Evolutionary conservation across 2,329 filamentous ascomycete species (phyloP).

Genomic region (Lasiodiplodia sp.): DNA sequence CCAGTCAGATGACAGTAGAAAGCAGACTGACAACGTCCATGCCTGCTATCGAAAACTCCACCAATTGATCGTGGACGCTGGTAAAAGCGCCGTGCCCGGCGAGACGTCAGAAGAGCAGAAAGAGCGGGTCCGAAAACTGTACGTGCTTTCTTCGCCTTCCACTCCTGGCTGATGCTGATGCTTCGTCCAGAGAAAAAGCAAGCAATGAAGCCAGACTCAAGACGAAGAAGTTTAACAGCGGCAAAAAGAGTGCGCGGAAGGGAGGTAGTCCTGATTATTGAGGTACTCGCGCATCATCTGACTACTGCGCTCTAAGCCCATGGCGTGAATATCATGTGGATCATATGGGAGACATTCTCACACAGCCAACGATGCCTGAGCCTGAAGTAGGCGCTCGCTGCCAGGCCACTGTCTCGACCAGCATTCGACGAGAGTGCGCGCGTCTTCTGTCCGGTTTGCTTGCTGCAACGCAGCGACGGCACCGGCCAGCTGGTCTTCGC

Average conservation of each 20-base stretch:
- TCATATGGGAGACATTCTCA: background rate
- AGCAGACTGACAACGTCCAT: conserved; percentile 66
- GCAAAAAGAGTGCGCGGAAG: conserved; percentile 65
- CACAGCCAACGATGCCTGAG: conserved; percentile 4
- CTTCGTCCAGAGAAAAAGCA: conserved; percentile 56
- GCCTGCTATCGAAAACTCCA: conserved; percentile 66
- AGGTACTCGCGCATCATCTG: background rate
- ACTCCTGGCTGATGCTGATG: conserved; percentile 36
- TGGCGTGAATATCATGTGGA: background rate
- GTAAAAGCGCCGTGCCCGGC: conserved; percentile 61
- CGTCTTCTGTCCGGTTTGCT: conserved; percentile 35
- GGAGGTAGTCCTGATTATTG: conserved; percentile 35
- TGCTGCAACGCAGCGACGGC: conserved; percentile 12
- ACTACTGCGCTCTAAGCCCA: background rate
- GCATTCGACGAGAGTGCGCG: conserved; percentile 38
- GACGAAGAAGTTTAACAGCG: conserved; percentile 67
- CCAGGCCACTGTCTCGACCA: conserved; percentile 32
- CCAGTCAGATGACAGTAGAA: conserved; percentile 69
- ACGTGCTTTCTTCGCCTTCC: conserved; percentile 36
- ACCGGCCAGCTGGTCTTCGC: conserved; percentile 26
- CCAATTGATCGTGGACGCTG: conserved; percentile 61
- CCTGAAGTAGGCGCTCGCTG: conserved; percentile 25
- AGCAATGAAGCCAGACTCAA: conserved; percentile 65
- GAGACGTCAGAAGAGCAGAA: conserved; percentile 65
- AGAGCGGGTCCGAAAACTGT: conserved; percentile 63